phyloP scores from a whole-genome alignment of 139 green algal species.

The Nannochloris sp. region DNA sequence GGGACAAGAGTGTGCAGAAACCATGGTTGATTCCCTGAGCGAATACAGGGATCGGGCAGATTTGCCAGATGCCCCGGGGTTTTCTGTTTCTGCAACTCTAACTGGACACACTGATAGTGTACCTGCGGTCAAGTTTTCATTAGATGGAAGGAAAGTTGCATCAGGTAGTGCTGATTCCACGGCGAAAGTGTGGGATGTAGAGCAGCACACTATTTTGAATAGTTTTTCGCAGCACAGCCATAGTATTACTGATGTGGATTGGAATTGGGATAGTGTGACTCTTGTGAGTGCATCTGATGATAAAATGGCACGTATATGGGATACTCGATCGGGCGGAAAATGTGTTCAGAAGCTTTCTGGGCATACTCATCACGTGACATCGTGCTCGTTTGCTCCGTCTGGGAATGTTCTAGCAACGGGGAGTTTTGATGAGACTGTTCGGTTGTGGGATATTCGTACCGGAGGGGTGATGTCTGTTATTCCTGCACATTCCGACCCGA shows the following conservation, averaged over 20 bases:
- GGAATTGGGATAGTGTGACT: constrained; percentile 48
- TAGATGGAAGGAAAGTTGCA: constrained; percentile 40
- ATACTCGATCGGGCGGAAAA: constrained; percentile 37
- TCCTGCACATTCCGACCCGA: constrained; percentile 84
- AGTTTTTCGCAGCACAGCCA: constrained; percentile 56
- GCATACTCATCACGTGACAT: constrained; percentile 85
- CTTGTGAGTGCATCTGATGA: constrained; percentile 59
- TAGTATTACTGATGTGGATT: constrained; percentile 73
- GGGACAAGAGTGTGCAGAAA: background rate
- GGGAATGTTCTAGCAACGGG: constrained; percentile 72
- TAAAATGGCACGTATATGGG: constrained; percentile 52
- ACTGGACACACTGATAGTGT: constrained; percentile 40
- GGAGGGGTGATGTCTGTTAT: constrained; percentile 52
- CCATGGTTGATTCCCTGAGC: background rate
- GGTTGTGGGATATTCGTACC: constrained; percentile 72
- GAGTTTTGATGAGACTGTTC: constrained; percentile 85
- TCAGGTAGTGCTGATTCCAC: constrained; percentile 62
- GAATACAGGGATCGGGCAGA: constrained; percentile 1
- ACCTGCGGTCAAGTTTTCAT: constrained; percentile 42
- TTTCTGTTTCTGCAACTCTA: constrained; percentile 13
- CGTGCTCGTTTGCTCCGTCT: constrained; percentile 64
- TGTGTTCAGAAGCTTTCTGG: constrained; percentile 48
- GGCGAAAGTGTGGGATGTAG: constrained; percentile 53
- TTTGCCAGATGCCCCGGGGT: constrained; percentile 7
- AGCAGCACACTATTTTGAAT: constrained; percentile 27